Conservation (phyloP, 2,329 filamentous ascomycete species). For the Pyrenochaeta sp. region DNA sequence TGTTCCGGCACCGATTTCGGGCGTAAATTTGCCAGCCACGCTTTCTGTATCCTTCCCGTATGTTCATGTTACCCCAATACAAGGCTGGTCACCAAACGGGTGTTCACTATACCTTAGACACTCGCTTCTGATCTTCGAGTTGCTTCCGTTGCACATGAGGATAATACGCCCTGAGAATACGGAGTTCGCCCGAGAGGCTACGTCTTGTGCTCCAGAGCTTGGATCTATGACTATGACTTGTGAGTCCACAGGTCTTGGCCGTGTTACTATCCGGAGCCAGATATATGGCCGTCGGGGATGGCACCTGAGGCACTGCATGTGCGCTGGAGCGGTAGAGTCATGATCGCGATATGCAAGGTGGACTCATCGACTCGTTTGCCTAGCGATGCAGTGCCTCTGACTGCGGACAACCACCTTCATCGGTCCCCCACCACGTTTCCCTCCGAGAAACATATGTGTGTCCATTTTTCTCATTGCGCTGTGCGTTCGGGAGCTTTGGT, state of each 20-base stretch:
- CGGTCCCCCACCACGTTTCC: background rate
- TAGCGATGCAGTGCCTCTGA: background rate
- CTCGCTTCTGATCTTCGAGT: background rate
- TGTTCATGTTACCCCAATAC: background rate
- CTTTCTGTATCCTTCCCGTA: background rate
- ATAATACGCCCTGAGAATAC: background rate
- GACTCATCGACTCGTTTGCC: background rate
- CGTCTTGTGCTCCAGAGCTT: background rate
- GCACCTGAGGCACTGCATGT: background rate
- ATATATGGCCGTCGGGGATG: background rate
- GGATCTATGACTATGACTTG: background rate
- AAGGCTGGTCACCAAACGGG: background rate
- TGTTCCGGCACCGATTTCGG: background rate
- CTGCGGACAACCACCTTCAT: background rate
- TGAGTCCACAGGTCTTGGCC: background rate
- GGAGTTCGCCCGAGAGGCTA: background rate
- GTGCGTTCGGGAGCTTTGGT: background rate
- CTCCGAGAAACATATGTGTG: background rate
- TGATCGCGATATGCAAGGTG: background rate
- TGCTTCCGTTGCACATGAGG: background rate
- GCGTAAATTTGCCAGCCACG: background rate
- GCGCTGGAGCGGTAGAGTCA: background rate
- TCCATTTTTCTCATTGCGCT: background rate
- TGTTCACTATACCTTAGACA: background rate
- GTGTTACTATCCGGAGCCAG: background rate